Base-by-base conservation (phyloP, 2,329 filamentous ascomycete genomes). In the Hymenoscyphus fraxineus region DNA sequence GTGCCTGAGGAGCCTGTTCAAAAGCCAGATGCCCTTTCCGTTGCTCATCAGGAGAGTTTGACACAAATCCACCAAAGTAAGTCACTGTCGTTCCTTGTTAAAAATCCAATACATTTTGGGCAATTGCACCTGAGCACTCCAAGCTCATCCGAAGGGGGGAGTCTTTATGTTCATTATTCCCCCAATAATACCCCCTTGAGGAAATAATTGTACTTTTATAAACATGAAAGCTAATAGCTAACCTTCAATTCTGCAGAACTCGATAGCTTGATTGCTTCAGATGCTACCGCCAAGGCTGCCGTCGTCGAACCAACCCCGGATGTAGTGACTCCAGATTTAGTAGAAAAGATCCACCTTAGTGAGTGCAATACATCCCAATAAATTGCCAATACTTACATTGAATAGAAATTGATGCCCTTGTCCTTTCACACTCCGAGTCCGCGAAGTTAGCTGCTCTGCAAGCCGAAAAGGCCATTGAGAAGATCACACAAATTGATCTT, bases 1-100 rank as follows among this genome's bases (percentile, higher is more conserved):
- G 32, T 31, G 13, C 22, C 51, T 27, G 16, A 32, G 16, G 54
- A 57, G 54, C 13, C 15, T 38, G 12, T 22, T 54, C 22, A 60
- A n/a, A 57, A 39, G 38, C 27, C 44, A 1, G 40, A 12, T 16
- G 35, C 35, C 13, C 51, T 19, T 31, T 19, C 40, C 6, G 56
- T 59, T 41, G 58, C 60, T 19, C 58, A 64, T 22, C 62, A 64
- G 47, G 58, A 64, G 5, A 64, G 62, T 35, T 38, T 64, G 16
- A 35, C 57, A 10, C 31, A 60, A 56, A 27, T 60, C 3, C 62
- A 64, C 13, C 41, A 64, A 41, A 64, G 58, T 63, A 56, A 31
- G 61, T 38, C 27, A 2, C 3, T 6, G 35, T 39, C 38, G 4
- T 27, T 27, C 27, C 7, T 22, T 12, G n/a, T 22, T 12, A 12